A percentile compares a stretch with the other conserved stretches of the same genome.
These are phyloP conservation scores for Vitis rotundifolia DNA, from an alignment of 164 flowering plant genomes.

Conservation along the genomic window DNA sequence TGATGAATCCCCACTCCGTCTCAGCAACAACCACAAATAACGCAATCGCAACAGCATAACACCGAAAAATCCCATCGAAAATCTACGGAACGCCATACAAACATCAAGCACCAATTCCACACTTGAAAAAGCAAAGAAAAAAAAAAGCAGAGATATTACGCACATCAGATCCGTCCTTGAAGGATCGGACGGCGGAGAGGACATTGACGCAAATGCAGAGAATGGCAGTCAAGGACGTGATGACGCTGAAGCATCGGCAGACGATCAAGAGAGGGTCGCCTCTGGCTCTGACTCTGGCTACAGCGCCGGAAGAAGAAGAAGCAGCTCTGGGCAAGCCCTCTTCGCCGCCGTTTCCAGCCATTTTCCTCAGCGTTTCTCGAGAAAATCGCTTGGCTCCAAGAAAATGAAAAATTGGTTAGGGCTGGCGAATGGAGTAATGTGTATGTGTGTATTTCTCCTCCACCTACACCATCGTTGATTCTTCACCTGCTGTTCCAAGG, in stretches of 20 bases:
- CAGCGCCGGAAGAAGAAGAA: conserved; percentile 4
- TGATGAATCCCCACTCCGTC: conserved; percentile 85
- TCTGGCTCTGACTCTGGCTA: conserved; percentile 28
- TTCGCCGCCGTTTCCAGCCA: conserved; percentile 21
- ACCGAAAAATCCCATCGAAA: conserved; percentile 92
- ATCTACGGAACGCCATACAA: conserved; percentile 37
- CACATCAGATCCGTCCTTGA: conserved; percentile 72
- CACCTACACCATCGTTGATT: too few species aligned
- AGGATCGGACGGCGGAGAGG: conserved; percentile 73
- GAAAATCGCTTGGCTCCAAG: background rate
- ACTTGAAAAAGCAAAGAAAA: background rate
- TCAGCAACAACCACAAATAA: conserved; percentile 73
- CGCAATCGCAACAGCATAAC: conserved; percentile 80
- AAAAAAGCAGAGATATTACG: background rate
- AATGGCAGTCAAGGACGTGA: conserved; percentile 57
- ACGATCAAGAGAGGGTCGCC: conserved; percentile 61
- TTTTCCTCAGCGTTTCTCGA: conserved; percentile 6
- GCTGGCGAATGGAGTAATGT: too few species aligned
- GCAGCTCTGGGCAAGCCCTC: background rate
- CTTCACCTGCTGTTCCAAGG: too few species aligned
- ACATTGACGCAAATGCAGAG: conserved; percentile 78
- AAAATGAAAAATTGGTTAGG: background rate
- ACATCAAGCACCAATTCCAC: background rate
- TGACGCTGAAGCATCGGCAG: conserved; percentile 75
- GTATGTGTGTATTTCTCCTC: too few species aligned